Conservation (phyloP, 805 yeast species). For the Metschnikowia amazonensis region DNA sequence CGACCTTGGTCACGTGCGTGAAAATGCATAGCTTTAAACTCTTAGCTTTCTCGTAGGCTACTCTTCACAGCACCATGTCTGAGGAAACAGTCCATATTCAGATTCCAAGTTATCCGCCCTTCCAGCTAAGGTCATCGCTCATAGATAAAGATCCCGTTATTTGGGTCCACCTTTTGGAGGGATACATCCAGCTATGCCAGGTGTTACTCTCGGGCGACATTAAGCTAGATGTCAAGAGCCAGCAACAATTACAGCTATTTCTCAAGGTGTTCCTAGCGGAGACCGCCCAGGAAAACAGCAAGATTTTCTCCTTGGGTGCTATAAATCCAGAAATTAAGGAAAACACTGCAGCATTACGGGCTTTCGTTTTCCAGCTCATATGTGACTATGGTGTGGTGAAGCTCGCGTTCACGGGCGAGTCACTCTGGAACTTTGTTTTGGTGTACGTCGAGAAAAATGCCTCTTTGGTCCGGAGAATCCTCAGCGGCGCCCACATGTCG, state of each 20-base stretch:
- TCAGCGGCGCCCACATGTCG: constrained; percentile 53
- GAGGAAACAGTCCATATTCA: constrained; percentile 39
- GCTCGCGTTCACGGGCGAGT: constrained; percentile 54
- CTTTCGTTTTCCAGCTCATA: constrained; percentile 48
- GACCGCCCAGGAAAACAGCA: constrained; percentile 56
- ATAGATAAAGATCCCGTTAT: constrained; percentile 82
- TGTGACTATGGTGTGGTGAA: constrained; percentile 52
- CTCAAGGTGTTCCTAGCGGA: constrained; percentile 57
- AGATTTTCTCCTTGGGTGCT: constrained; percentile 65
- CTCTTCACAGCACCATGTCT: constrained; percentile 2
- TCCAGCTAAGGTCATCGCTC: constrained; percentile 67
- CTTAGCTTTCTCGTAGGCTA: not conserved
- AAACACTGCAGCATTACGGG: constrained; percentile 48
- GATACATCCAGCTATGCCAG: constrained; percentile 52
- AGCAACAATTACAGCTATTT: constrained; percentile 56
- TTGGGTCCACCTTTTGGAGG: constrained; percentile 70
- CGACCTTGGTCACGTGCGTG: constrained; percentile 4
- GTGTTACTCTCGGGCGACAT: constrained; percentile 41
- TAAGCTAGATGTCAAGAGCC: constrained; percentile 48
- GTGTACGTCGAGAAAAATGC: constrained; percentile 48
- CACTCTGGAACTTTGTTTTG: constrained; percentile 61
- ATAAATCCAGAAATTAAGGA: constrained; percentile 63
- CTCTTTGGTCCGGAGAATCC: constrained; percentile 45
- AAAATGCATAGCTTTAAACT: not conserved
- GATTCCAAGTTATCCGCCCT: constrained; percentile 70